Evolutionary conservation across 2,329 filamentous ascomycete genomes (phyloP), one percentile per base, ranked within the genome.

Genomic region (Chaetomiaceae sp.): DNA sequence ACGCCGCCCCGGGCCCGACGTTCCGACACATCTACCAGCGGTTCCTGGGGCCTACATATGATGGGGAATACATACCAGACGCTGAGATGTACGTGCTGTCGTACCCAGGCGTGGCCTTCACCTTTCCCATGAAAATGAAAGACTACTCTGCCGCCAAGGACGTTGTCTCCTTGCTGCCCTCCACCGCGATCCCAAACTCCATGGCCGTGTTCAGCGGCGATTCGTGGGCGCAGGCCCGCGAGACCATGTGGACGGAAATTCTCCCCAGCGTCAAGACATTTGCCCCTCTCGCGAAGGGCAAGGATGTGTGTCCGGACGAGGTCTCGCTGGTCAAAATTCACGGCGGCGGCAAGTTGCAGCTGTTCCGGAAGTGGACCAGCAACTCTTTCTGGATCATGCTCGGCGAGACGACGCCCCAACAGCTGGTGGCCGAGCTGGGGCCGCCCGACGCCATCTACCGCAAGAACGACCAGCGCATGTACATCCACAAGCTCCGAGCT

Each of bases 381-480:
- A 76, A 77, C 29, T 79, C 82, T 0, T 82, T 90, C 53, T 84
- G 80, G 73, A 86, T 99, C 50, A 77, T 76, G 2, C 75, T 99
- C 0, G 90, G 90, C 41, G 84, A 94, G 65, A 97, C 92, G 0
- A 95, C 89, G 1, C 89, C 90, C 0, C 94, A 99, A 71, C 90
- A 97, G 61, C 74, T 99, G 2, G 82, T 97, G 18, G 86, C 89
- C 53, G 91, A 96, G 64, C 79, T 99, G 7, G 94, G 94, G 0
- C 90, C 94, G 5, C 94, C 94, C 1, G 92, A 96, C 67, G 89
- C 91, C 18, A 95, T 95, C 40, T 96, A 96, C 69, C 83, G 88
- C 58, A 96, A 95, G 71, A 89, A 87, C 64, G 90, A 96, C 66
- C 86, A 90, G 66, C 82, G 89, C 44, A 87, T 96, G 72, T 87